Evolutionary conservation across 768 basidiomycete genomes (phyloP).

Genomic region (Pleurotus citrinopileatus): DNA sequence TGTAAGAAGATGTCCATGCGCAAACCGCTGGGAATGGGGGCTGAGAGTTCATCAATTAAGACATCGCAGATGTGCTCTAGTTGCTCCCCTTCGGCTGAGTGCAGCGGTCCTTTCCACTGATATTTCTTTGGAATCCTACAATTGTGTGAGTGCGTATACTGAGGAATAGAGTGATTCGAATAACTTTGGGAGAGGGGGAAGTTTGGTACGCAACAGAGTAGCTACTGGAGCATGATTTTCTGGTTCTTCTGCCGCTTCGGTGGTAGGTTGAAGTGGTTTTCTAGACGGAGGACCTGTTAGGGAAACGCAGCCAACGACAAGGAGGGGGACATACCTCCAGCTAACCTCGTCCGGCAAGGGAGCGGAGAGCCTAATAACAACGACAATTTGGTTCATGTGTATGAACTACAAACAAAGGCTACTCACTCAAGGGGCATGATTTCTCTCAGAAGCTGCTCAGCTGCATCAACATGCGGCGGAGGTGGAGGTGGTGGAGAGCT

Average conservation of each 20-base stretch:
- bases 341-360: slow-evolving; percentile 23
- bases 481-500: slow-evolving; percentile 14
- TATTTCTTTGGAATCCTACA: slow-evolving; percentile 57
- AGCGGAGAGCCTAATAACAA: slow-evolving; percentile 27
- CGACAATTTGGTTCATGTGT: too few species aligned
- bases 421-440: slow-evolving; percentile 42
- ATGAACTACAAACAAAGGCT: neutral
- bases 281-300: neutral
- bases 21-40: slow-evolving; percentile 36
- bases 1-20: slow-evolving; percentile 48
- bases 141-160: slow-evolving; percentile 4
- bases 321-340: neutral
- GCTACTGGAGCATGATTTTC: slow-evolving; percentile 12
- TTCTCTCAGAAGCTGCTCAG: slow-evolving; percentile 32
- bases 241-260: neutral
- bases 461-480: slow-evolving; percentile 14
- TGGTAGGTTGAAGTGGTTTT: neutral
- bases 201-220: neutral
- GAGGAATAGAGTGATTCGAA: neutral
- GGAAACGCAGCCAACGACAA: neutral
- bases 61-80: slow-evolving; percentile 49
- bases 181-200: slow-evolving; percentile 20
- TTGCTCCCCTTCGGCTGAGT: slow-evolving; percentile 33
- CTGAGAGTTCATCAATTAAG: slow-evolving; percentile 41
- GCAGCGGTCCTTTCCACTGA: slow-evolving; percentile 63